phyloP scores from a whole-genome alignment of 352 stramenopile genomes.

The Pythium monospermum region DNA sequence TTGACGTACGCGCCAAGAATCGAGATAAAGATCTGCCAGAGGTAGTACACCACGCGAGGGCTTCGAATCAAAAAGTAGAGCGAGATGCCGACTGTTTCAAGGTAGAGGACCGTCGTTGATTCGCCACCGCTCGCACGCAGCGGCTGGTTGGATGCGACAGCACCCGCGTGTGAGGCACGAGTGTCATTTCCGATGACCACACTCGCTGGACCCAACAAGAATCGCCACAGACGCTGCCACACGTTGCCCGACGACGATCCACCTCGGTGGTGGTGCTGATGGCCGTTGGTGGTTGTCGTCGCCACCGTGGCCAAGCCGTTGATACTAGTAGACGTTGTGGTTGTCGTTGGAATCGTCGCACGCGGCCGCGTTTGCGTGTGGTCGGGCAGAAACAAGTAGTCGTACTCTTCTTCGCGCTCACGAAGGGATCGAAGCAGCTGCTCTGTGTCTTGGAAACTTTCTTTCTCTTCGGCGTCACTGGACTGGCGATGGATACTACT shows the following conservation, averaged over 20 bases:
- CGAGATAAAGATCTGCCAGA: conserved; percentile 53
- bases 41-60: conserved; percentile 49
- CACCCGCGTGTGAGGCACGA: neutral
- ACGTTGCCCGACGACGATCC: neutral
- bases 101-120: conserved; percentile 10
- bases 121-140: neutral
- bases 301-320: neutral
- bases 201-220: conserved; percentile 4
- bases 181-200: conserved; percentile 2
- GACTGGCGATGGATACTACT: conserved; percentile 25
- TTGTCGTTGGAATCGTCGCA: neutral
- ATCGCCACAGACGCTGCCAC: conserved; percentile 7
- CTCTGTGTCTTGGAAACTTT: conserved; percentile 64
- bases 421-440: conserved; percentile 46
- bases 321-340: neutral
- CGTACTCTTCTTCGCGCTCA: conserved; percentile 58
- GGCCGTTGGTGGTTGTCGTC: neutral
- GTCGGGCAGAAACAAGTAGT: conserved; percentile 49
- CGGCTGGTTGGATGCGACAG: neutral
- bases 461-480: conserved; percentile 32
- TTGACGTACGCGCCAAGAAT: conserved; percentile 60
- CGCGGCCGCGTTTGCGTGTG: neutral
- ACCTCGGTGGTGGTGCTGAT: too few relatives aligned
- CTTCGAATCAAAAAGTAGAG: conserved; percentile 47
- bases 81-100: conserved; percentile 34